Conservation (phyloP, 495 filamentous ascomycete species). For the Lophiostoma macrostomum region DNA sequence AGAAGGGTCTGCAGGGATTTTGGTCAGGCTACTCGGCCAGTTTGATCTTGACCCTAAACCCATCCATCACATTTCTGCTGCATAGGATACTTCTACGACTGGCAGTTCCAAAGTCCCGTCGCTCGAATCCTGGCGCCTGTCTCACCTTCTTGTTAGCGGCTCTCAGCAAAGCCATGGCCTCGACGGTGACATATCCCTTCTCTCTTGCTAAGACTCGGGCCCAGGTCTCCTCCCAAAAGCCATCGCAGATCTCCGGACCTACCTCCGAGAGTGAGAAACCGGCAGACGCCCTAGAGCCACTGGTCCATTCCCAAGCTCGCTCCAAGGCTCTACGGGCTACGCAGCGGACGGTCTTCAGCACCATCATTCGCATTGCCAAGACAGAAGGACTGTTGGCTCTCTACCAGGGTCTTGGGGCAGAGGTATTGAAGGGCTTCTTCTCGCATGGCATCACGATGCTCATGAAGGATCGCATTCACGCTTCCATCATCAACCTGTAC, state of each 20-base stretch:
- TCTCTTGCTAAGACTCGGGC: slow-evolving; percentile 75
- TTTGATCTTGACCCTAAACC: slow-evolving; percentile 79
- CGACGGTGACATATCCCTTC: slow-evolving; percentile 80
- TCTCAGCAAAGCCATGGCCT: slow-evolving; percentile 74
- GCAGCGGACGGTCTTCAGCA: slow-evolving; percentile 58
- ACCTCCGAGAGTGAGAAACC: slow-evolving; percentile 24
- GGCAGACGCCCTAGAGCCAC: not conserved
- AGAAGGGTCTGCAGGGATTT: slow-evolving; percentile 74
- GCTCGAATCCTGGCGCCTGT: slow-evolving; percentile 50
- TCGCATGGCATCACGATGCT: slow-evolving; percentile 88
- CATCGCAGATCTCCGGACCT: slow-evolving; percentile 5
- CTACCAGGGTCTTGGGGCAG: slow-evolving; percentile 73
- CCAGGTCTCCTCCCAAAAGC: slow-evolving; percentile 46
- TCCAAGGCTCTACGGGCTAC: slow-evolving; percentile 11
- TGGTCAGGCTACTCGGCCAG: slow-evolving; percentile 90
- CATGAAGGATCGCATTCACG: slow-evolving; percentile 77
- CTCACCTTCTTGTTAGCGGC: slow-evolving; percentile 75
- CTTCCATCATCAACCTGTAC: slow-evolving; percentile 68
- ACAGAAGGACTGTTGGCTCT: slow-evolving; percentile 66
- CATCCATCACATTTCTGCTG: slow-evolving; percentile 80
- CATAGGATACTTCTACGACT: slow-evolving; percentile 66
- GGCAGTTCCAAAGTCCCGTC: slow-evolving; percentile 50
- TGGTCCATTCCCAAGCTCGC: too few species aligned
- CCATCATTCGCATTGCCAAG: slow-evolving; percentile 59
- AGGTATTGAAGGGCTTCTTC: slow-evolving; percentile 82